These are phyloP conservation scores for Cryphonectria nitschkei DNA, from an alignment of 2,329 filamentous ascomycete genomes.

Conservation along the genomic window DNA sequence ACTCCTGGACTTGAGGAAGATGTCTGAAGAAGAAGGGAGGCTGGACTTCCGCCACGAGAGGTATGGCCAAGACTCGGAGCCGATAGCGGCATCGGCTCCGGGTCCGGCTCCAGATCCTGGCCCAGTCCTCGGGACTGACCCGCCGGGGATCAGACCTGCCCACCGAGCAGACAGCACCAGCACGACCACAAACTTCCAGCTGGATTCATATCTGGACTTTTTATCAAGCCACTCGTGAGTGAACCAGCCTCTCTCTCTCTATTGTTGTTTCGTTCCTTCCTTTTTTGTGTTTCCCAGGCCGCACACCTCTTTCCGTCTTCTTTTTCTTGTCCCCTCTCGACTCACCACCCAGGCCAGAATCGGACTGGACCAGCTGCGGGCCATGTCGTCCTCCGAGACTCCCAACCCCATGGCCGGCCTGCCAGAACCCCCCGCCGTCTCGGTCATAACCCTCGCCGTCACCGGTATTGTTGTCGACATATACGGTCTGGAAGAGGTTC, in stretches of 20 bases:
- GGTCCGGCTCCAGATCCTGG: neutral
- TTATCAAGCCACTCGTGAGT: constrained; percentile 8
- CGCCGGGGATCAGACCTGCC: neutral
- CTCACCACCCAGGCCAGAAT: neutral
- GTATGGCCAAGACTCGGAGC: neutral
- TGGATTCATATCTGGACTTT: constrained; percentile 10
- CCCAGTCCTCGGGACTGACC: neutral
- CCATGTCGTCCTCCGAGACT: constrained; percentile 8
- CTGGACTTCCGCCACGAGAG: neutral
- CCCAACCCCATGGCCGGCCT: constrained; percentile 35
- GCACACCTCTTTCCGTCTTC: neutral
- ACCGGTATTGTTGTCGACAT: constrained; percentile 78
- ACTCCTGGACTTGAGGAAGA: neutral
- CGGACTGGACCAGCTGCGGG: neutral
- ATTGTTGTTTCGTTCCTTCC: neutral
- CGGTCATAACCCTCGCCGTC: constrained; percentile 69
- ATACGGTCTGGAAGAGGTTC: constrained; percentile 78
- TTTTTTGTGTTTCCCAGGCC: neutral
- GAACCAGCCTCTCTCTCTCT: neutral
- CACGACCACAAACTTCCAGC: constrained; percentile 7
- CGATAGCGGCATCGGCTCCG: neutral
- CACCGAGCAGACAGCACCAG: neutral
- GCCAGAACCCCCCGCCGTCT: constrained; percentile 54
- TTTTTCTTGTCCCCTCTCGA: neutral
- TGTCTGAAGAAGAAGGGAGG: neutral